A percentile compares a stretch with the other conserved stretches of the same genome.
These are phyloP conservation scores for Ophiocordyceps australis DNA, from an alignment of 2,329 filamentous ascomycete genomes.

Conservation along the genomic window DNA sequence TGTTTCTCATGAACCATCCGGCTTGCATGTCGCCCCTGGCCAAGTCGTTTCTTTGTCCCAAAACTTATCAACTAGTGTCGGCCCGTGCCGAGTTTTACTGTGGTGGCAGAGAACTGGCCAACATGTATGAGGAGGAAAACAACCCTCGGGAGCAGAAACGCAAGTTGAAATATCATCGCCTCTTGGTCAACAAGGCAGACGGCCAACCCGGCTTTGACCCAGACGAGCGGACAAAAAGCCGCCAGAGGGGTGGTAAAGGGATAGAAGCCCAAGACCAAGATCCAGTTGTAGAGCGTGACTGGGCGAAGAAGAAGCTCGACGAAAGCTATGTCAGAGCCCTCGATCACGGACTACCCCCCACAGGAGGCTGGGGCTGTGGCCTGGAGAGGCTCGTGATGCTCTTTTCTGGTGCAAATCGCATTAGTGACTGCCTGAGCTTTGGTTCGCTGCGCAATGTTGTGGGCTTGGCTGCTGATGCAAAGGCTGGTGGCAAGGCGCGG, in stretches of 20 bases:
- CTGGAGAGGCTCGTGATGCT: constrained; percentile 86
- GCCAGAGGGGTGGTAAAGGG: too few relatives aligned
- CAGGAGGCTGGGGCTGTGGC: constrained; percentile 91
- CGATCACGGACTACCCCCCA: constrained; percentile 84
- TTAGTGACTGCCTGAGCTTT: constrained; percentile 77
- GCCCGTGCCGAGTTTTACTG: constrained; percentile 79
- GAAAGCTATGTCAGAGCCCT: constrained; percentile 72
- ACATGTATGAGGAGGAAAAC: constrained; percentile 98
- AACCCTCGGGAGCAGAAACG: constrained; percentile 68
- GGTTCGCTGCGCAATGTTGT: constrained; percentile 61
- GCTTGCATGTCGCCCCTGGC: constrained; percentile 80
- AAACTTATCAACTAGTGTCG: constrained; percentile 53
- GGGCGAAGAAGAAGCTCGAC: constrained; percentile 35
- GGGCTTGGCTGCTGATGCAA: constrained; percentile 22
- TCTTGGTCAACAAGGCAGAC: constrained; percentile 15
- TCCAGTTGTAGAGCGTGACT: constrained; percentile 18
- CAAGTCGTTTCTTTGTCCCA: constrained; percentile 62
- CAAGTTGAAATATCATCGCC: constrained; percentile 51
- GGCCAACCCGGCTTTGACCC: constrained; percentile 11
- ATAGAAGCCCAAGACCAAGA: constrained; percentile 21
- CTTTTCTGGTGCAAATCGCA: constrained; percentile 59
- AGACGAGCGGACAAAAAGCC: constrained; percentile 17
- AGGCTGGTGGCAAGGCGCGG: constrained; percentile 6
- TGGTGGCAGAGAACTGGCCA: constrained; percentile 64
- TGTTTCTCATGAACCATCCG: constrained; percentile 82